phyloP scores from a whole-genome alignment of 106 monocot genomes.

The Chionographis japonica region DNA sequence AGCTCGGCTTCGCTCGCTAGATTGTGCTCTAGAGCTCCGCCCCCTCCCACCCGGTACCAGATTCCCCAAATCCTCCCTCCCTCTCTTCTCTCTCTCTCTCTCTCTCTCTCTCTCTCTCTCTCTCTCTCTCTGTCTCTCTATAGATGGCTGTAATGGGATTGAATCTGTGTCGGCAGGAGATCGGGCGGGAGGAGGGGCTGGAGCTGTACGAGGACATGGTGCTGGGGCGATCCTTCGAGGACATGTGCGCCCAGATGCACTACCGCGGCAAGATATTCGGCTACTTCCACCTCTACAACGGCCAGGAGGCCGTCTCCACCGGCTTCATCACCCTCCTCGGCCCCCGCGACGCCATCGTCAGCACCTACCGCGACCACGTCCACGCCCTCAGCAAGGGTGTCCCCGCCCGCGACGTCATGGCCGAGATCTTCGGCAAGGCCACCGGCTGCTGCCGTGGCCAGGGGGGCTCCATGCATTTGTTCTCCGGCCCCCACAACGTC shows the following conservation, averaged over 20 bases:
- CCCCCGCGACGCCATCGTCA: slow-evolving; percentile 58
- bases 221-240: slow-evolving; percentile 81
- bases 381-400: slow-evolving; percentile 96
- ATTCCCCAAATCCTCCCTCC: background rate
- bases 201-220: slow-evolving; percentile 96
- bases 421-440: slow-evolving; percentile 93
- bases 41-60: slow-evolving; percentile 22
- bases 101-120: background rate
- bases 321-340: slow-evolving; percentile 86
- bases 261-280: slow-evolving; percentile 98
- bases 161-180: slow-evolving; percentile 28
- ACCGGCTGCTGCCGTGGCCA: slow-evolving; percentile 99
- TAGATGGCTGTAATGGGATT: background rate
- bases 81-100: too few relatives aligned
- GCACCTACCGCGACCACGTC: slow-evolving; percentile 97
- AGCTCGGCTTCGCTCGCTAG: slow-evolving; percentile 76
- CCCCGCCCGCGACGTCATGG: slow-evolving; percentile 77
- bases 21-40: slow-evolving; percentile 41
- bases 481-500: slow-evolving; percentile 69
- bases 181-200: slow-evolving; percentile 62
- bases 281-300: slow-evolving; percentile 95
- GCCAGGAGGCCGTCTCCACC: slow-evolving; percentile 94
- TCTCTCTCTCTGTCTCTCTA: background rate
- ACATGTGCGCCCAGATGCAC: slow-evolving; percentile 99
- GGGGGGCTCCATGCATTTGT: slow-evolving; percentile 99